Evolutionary conservation across 352 stramenopile genomes (phyloP).

Genomic region (Globisporangium yorkense): DNA sequence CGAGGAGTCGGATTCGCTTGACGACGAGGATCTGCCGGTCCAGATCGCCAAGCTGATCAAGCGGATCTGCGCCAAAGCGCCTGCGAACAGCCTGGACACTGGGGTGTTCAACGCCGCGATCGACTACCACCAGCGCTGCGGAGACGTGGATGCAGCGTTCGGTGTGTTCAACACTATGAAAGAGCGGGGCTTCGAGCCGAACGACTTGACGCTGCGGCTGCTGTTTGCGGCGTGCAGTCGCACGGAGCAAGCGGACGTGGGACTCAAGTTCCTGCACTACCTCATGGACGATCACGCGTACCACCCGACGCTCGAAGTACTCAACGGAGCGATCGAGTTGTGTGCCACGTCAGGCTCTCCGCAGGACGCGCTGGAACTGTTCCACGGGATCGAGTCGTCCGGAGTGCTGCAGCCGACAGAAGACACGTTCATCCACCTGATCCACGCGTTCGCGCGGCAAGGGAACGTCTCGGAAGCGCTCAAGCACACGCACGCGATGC

Average conservation of each 20-base stretch:
- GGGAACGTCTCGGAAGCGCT: constrained; percentile 42
- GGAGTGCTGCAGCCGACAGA: constrained; percentile 23
- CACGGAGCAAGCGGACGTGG: constrained; percentile 37
- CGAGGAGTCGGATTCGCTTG: constrained; percentile 15
- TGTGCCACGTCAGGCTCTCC: constrained; percentile 40
- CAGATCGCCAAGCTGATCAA: constrained; percentile 29
- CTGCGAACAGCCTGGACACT: constrained; percentile 24
- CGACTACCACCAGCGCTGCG: constrained; percentile 49
- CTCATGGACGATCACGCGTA: constrained; percentile 37
- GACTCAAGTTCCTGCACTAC: constrained; percentile 57
- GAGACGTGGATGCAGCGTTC: constrained; percentile 40
- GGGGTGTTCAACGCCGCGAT: constrained; percentile 64
- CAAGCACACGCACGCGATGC: constrained; percentile 33
- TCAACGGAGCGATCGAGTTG: constrained; percentile 48
- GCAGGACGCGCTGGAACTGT: constrained; percentile 40
- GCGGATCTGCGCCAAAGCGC: constrained; percentile 36
- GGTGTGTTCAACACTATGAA: constrained; percentile 61
- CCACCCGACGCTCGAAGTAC: constrained; percentile 33
- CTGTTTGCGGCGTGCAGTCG: constrained; percentile 52
- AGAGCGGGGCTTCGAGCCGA: constrained; percentile 27
- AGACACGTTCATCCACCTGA: constrained; percentile 38
- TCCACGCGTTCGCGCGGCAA: constrained; percentile 44
- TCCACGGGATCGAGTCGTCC: constrained; percentile 42
- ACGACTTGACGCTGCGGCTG: constrained; percentile 44
- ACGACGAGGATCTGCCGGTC: constrained; percentile 18